phyloP scores from a whole-genome alignment of 495 filamentous ascomycete species.

The Podospora pseudoanserina region DNA sequence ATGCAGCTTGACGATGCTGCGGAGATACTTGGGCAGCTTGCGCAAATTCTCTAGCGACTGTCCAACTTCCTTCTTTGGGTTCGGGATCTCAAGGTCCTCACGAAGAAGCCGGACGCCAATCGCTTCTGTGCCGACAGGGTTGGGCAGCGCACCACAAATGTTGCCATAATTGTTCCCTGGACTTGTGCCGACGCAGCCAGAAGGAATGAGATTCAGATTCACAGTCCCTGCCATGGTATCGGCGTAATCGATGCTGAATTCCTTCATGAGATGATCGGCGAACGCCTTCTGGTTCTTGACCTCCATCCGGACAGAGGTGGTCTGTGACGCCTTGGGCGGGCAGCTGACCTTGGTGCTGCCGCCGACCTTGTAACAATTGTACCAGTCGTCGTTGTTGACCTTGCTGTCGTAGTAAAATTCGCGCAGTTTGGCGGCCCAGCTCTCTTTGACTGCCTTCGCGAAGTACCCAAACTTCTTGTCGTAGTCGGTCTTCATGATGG shows the following conservation, averaged over 20 bases:
- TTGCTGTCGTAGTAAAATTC: neutral
- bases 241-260: neutral
- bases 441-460: neutral
- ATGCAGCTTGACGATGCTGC: neutral
- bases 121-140: neutral
- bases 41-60: neutral
- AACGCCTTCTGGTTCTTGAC: neutral
- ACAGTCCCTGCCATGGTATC: neutral
- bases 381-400: neutral
- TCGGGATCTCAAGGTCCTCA: neutral
- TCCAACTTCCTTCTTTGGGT: neutral
- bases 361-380: neutral
- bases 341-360: neutral
- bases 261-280: neutral
- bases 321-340: neutral
- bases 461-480: neutral
- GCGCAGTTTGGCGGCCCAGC: neutral
- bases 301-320: neutral
- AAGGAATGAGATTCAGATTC: neutral
- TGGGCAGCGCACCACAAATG: neutral
- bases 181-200: neutral
- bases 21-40: neutral
- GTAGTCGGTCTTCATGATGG: neutral
- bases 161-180: neutral
- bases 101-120: neutral